Evolutionary conservation across 371 early-diverging fungal species (phyloP), one percentile per base, ranked within the genome.

Genomic region (Dinochytrium kinnereticum): DNA sequence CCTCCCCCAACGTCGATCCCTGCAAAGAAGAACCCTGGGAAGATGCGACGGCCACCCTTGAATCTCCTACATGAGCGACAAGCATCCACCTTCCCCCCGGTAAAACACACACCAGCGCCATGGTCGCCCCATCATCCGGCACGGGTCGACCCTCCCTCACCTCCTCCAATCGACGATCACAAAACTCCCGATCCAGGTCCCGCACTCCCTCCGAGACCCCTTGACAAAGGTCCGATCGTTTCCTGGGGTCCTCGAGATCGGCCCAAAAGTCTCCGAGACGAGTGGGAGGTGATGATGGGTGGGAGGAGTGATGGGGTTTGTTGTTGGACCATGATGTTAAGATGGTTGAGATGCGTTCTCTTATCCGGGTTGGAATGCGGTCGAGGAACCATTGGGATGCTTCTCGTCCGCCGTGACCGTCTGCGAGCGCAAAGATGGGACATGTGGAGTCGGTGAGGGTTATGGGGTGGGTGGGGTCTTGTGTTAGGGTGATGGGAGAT

Each of bases 31-130:
- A 44, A 17, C 7, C 30, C 17, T 17, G 21, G 10, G 57, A 21
- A 10, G 15, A 7, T 5, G 66, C 38, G 30, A 66, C 39, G 17
- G 28, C 66, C 2, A 44, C 66, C 10, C 80, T 67, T 5, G 80
- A 77, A 61, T 80, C 80, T 28, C 80, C 80, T 19, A 77, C 70
- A 59, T 80, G 74, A 19, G 39, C 51, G 31, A 70, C 72, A 36
- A 80, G 21, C 30, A 71, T 28, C 57, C 50, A 44, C 34, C 19
- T 13, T 7, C 39, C 59, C 34, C 39, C 65, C 30, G 72, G 53
- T 15, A 80, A 1, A 24, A 76, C 61, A 7, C 71, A 57, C 1
- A 77, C 59, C 51, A 59, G 36, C 49, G 72, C 10, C 24, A 38
- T 40, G 37, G 72, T 71, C 1, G 55, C 49, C 38, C 71, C 77